phyloP scores from a whole-genome alignment of 768 basidiomycete species.

The Mycena capillaripes region DNA sequence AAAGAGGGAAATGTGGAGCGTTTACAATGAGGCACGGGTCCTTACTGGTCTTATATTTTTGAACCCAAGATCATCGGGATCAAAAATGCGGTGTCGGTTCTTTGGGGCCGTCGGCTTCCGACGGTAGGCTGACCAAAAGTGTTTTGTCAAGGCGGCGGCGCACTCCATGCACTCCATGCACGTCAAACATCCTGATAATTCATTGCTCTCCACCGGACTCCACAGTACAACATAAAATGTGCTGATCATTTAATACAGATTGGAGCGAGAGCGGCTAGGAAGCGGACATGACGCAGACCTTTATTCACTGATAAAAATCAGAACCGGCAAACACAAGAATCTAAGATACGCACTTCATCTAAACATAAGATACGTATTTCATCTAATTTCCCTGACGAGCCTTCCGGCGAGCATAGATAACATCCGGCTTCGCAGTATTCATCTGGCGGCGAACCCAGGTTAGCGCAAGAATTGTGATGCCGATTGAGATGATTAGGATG shows the following conservation, averaged over 20 bases:
- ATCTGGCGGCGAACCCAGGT: slow-evolving; percentile 16
- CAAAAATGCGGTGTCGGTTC: not conserved
- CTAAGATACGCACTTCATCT: not conserved
- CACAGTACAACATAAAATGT: too few relatives aligned
- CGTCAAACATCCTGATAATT: too few relatives aligned
- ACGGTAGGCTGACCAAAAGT: not conserved
- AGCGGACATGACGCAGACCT: not conserved
- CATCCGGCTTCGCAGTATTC: not conserved
- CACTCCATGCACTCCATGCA: too few relatives aligned
- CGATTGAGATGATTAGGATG: not conserved
- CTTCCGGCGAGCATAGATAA: slow-evolving; percentile 12
- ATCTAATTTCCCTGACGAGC: slow-evolving; percentile 4
- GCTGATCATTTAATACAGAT: too few relatives aligned
- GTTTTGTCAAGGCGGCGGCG: too few relatives aligned
- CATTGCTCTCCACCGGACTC: too few relatives aligned
- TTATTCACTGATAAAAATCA: not conserved
- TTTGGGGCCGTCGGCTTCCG: not conserved
- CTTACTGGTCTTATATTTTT: not conserved
- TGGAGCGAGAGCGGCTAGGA: too few relatives aligned
- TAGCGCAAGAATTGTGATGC: not conserved
- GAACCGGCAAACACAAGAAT: not conserved
- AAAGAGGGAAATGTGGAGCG: not conserved
- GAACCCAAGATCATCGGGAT: not conserved
- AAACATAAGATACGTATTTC: too few relatives aligned
- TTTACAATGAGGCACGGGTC: not conserved